Base-by-base conservation (phyloP, 768 basidiomycete species). In the Coprinopsis sp. region DNA sequence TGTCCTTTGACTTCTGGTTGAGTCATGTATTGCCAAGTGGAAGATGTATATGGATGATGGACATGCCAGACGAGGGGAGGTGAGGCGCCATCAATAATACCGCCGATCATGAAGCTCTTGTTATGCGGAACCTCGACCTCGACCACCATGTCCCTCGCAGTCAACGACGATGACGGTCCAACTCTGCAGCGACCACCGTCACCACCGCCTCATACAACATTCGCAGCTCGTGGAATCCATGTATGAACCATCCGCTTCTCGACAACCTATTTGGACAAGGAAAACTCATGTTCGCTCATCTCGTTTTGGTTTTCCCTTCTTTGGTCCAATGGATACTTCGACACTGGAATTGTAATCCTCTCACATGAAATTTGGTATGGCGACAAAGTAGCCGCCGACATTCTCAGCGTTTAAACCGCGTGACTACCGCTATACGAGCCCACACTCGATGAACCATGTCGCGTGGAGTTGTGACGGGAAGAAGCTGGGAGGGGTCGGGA, bases 401-500 rank as follows among this genome's bases (percentile, higher is more conserved):
- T 90, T 89, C 63, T 82, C 86, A 49, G 83, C 87, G 2, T 87
- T 87, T 61, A 82, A 84, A 57, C 86, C 87, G 5, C 76, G 86
- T 59, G 85, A 89, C 59, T 75, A 83, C 47, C 77, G 82, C 19
- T 77, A 86, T 46, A 67, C 80, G 3, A 81, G 77, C 38, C 62
- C 77, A 14, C 82, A 85, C 54, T 64, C 74, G 1, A 84, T 89
- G 71, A 85, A 73, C 36, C 85, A 87, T 58, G 80, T 90, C 43
- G 84, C 86, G 0, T 91, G 87, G 87, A 90, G 73, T 55, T 89
- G 87, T 56, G 88, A 91, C 57, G 88, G 88, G 14, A 82, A 82
- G 68, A 83, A 83, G 47, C 69, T 91, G 12, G 85, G 84, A 1
- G 86, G 80, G n/a, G 87, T 86, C 6, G 88, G 88, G 3, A 79